Conservation (phyloP, 129 eudicot genomes). For the Artemisia annua region DNA sequence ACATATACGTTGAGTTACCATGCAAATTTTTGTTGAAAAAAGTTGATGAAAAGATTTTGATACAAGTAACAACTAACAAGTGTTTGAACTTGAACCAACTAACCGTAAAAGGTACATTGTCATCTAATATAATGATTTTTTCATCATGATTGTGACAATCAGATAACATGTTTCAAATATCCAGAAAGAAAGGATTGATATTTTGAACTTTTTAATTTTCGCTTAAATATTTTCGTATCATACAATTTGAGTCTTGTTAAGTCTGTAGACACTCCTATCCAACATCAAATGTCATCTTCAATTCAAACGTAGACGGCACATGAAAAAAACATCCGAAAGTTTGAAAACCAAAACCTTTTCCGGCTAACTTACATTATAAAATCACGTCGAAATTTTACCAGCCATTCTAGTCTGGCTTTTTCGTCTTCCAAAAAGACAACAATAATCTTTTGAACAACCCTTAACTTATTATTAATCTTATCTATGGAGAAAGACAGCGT, state of each 20-base stretch:
- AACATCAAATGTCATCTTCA: not conserved
- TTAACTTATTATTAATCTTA: not conserved
- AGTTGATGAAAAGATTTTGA: too few relatives aligned
- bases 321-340: not conserved
- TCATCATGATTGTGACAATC: too few relatives aligned
- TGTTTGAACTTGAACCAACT: too few relatives aligned
- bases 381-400: not conserved
- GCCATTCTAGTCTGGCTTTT: not conserved
- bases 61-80: too few relatives aligned
- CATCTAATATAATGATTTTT: too few relatives aligned
- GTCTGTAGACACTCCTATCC: not conserved
- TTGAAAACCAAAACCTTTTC: not conserved
- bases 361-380: not conserved
- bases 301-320: not conserved
- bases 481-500: constrained; percentile 1
- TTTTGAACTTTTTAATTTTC: too few relatives aligned
- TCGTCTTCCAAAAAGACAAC: not conserved
- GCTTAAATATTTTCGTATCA: too few relatives aligned
- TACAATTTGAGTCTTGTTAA: not conserved
- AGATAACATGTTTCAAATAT: too few relatives aligned
- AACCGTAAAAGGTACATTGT: too few relatives aligned
- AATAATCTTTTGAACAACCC: not conserved
- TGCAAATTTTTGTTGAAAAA: too few relatives aligned
- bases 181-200: not conserved
- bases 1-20: too few relatives aligned